Evolutionary conservation across 768 basidiomycete genomes (phyloP).

Genomic region (Sarcodon aspratus): DNA sequence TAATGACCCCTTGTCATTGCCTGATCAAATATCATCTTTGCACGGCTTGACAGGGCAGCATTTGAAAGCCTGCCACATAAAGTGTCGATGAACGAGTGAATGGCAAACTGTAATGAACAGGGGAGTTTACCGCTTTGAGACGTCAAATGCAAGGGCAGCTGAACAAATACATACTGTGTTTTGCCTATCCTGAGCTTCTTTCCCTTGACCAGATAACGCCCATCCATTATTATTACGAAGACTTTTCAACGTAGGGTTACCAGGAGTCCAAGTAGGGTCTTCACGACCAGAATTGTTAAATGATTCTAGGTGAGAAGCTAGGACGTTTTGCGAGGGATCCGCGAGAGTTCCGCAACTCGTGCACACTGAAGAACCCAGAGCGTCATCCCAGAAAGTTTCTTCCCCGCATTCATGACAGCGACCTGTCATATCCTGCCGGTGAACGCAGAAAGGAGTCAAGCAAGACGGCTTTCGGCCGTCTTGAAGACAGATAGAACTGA

Average conservation of each 20-base stretch:
- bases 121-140: constrained; percentile 4
- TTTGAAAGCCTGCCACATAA: constrained; percentile 47
- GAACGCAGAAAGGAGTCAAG: not conserved
- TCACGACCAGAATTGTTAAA: constrained; percentile 21
- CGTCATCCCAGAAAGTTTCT: constrained; percentile 41
- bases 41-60: constrained; percentile 53
- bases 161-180: constrained; percentile 36
- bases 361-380: constrained; percentile 52
- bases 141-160: constrained; percentile 8
- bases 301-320: constrained; percentile 35
- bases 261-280: constrained; percentile 18
- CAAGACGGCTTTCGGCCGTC: too few species aligned
- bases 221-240: constrained; percentile 40
- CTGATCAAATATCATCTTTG: constrained; percentile 57
- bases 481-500: too few species aligned
- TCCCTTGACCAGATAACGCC: constrained; percentile 54
- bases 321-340: constrained; percentile 49
- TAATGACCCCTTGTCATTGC: constrained; percentile 45
- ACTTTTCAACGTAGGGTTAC: constrained; percentile 30
- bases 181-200: constrained; percentile 50
- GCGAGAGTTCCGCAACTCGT: constrained; percentile 59
- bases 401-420: constrained; percentile 47
- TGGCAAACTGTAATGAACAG: constrained; percentile 35
- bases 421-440: not conserved
- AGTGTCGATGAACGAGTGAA: constrained; percentile 50